Evolutionary conservation across 176 grass and related monocot species (phyloP).

Genomic region (Eleusine indica): DNA sequence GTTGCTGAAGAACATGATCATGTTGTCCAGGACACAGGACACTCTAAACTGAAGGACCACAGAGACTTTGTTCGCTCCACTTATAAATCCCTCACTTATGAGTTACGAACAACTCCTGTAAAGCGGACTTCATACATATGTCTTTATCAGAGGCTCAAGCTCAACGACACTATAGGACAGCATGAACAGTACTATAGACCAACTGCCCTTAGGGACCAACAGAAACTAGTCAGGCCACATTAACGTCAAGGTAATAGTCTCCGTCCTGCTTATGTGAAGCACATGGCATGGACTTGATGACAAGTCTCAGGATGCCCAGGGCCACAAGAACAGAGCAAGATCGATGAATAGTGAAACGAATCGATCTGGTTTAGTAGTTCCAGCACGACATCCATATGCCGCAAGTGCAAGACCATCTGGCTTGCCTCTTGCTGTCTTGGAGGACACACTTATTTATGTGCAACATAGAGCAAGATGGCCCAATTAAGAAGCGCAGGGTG

Average conservation of each 20-base stretch:
- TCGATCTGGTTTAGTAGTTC: neutral
- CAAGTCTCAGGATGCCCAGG: neutral
- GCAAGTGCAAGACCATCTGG: neutral
- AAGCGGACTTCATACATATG: conserved; percentile 8
- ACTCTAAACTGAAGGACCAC: conserved; percentile 17
- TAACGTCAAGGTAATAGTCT: conserved; percentile 20
- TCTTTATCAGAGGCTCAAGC: conserved; percentile 16
- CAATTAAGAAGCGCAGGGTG: conserved; percentile 5
- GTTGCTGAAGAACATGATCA: conserved; percentile 11
- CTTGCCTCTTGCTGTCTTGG: neutral
- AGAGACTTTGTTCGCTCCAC: conserved; percentile 23
- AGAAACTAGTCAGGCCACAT: neutral
- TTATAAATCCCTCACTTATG: conserved; percentile 2
- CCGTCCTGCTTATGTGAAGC: neutral
- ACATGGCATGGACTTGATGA: neutral
- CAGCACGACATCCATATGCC: conserved; percentile 11
- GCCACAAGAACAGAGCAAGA: neutral
- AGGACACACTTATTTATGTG: too few species aligned
- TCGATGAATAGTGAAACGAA: conserved; percentile 15
- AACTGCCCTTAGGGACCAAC: conserved; percentile 16
- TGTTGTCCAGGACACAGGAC: neutral
- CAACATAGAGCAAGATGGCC: neutral
- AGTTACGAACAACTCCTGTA: neutral
- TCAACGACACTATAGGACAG: conserved; percentile 3
- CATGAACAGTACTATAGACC: conserved; percentile 32